These are phyloP conservation scores for Flaveria sonorensis DNA, from an alignment of 129 eudicot genomes.

Conservation along the genomic window DNA sequence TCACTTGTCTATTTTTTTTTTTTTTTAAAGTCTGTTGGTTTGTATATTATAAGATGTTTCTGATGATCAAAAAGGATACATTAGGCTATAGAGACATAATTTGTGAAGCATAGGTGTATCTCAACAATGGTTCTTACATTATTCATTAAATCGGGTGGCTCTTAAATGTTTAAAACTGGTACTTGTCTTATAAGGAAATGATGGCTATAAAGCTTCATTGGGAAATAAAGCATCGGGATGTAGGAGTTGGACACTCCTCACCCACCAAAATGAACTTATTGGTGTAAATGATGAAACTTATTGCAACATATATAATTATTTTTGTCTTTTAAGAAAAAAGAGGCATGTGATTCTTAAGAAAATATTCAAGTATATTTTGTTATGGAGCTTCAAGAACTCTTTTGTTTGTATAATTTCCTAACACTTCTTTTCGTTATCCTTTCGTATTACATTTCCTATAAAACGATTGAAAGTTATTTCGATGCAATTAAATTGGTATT, in stretches of 20 bases:
- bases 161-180: not conserved
- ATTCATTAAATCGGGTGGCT: too few species aligned
- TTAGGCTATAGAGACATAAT: too few species aligned
- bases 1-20: too few species aligned
- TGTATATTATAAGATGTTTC: too few species aligned
- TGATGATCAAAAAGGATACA: too few species aligned
- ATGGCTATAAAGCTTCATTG: too few species aligned
- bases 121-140: too few species aligned
- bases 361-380: not conserved
- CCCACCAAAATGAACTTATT: not conserved
- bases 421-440: not conserved
- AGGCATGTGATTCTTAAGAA: not conserved
- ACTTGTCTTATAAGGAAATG: not conserved
- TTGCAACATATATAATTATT: not conserved
- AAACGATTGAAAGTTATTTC: not conserved
- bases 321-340: not conserved
- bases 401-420: not conserved
- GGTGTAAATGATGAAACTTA: not conserved
- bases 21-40: too few species aligned
- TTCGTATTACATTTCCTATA: not conserved
- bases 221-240: slow-evolving; percentile 4
- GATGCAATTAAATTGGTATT: not conserved
- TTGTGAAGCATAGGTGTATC: too few species aligned
- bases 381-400: not conserved
- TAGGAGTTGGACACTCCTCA: not conserved